Conservation (phyloP, 139 green algal species). For the Tetraselmis chui region DNA sequence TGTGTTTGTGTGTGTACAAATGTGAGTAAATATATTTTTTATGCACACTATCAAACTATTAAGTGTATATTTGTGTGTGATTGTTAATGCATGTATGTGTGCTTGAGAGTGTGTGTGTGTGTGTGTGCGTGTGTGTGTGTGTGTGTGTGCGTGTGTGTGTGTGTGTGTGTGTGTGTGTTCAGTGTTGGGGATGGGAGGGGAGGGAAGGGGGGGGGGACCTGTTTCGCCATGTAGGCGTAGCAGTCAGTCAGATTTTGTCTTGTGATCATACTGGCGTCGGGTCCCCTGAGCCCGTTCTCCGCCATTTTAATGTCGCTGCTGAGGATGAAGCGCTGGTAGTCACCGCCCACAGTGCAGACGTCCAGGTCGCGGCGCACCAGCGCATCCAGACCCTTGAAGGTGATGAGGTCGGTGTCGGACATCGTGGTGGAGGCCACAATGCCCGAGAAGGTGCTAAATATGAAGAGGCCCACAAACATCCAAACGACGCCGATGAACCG, state of each 20-base stretch:
- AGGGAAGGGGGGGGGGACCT: too few species aligned
- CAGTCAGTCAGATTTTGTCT: neutral
- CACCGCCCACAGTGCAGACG: neutral
- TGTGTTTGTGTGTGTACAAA: neutral
- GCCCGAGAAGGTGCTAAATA: neutral
- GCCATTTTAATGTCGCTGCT: neutral
- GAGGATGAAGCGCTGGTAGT: neutral
- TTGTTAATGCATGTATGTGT: too few species aligned
- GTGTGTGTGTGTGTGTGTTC: neutral
- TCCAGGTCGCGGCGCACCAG: neutral
- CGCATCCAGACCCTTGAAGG: neutral
- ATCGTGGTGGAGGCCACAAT: neutral
- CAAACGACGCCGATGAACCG: neutral
- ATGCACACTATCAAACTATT: too few species aligned
- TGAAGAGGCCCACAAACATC: neutral
- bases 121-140: neutral
- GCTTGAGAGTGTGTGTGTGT: too few species aligned
- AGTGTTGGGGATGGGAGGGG: too few species aligned
- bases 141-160: neutral
- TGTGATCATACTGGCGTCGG: neutral
- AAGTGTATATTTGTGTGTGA: too few species aligned
- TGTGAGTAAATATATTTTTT: too few species aligned
- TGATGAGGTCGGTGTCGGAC: neutral
- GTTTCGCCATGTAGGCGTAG: neutral
- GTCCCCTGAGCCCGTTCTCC: neutral